Evolutionary conservation across 768 basidiomycete genomes (phyloP).

Genomic region (Trametes gibbosa): DNA sequence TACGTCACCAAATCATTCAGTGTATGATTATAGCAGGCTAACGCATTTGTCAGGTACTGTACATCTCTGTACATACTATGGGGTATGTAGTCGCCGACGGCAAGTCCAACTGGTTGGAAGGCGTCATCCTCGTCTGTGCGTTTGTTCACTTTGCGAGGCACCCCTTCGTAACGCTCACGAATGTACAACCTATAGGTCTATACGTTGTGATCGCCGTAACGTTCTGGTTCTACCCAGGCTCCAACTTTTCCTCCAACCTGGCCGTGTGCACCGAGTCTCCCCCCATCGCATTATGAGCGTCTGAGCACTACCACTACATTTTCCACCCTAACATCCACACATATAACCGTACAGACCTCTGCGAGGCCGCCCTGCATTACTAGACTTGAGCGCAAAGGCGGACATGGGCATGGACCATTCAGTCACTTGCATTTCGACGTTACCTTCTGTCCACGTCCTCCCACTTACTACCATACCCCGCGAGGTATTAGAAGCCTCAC

Average conservation of each 20-base stretch:
- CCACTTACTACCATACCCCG: background rate
- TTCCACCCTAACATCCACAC: background rate
- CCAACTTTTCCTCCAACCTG: conserved; percentile 32
- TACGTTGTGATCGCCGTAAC: conserved; percentile 56
- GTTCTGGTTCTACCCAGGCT: conserved; percentile 52
- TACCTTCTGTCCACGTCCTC: too few species aligned
- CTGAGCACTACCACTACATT: background rate
- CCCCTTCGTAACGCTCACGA: conserved; percentile 1
- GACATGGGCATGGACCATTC: conserved; percentile 1
- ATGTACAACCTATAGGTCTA: conserved; percentile 34
- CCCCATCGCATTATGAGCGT: conserved; percentile 9
- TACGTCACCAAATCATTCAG: conserved; percentile 22
- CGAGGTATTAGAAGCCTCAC: background rate
- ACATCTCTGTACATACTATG: conserved; percentile 59
- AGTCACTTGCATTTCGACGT: too few species aligned
- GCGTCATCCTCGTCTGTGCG: conserved; percentile 70
- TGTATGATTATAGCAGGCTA: background rate
- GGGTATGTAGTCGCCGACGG: conserved; percentile 86
- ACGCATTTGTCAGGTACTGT: conserved; percentile 28
- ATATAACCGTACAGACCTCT: background rate
- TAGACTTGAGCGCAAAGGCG: conserved; percentile 2
- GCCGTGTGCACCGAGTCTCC: conserved; percentile 24
- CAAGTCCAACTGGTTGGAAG: conserved; percentile 92
- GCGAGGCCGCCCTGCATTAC: conserved; percentile 13
- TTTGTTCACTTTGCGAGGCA: background rate